Base-by-base conservation (phyloP, 1,284 basidiomycete genomes). In the Cryptococcus depauperatus region DNA sequence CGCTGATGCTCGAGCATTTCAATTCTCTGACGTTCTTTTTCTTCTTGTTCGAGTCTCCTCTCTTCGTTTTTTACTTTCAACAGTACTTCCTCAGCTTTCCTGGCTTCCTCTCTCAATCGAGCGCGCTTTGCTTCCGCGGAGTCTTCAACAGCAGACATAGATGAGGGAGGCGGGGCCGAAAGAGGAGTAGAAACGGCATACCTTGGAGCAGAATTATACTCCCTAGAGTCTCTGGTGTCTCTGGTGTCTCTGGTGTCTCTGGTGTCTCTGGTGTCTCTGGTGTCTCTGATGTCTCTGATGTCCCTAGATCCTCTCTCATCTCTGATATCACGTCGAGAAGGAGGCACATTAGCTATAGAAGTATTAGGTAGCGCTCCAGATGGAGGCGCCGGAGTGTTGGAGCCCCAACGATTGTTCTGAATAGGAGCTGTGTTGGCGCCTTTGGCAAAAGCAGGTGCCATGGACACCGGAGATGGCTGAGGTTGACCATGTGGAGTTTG, bases 61-160 rank as follows among this genome's bases (percentile, higher is more conserved):
- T 35, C 42, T 28, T 46, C 35, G 5, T 50, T 46, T 28, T 54
- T 50, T 18, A 45, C 48, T 22, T 35, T 43, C 29, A 43, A 48
- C 27, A 21, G 14, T 13, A 37, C 14, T 22, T 44, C 43, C 30
- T 33, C 22, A 27, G 46, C 48, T 14, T 46, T 39, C 9, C 51
- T 45, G 13, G 48, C 48, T 40, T 52, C 51, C 35, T 56, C 51
- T 5, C 51, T 44, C 19, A 56, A 39, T 3, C 48, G 50, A 3
- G 47, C 47, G 13, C 55, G 52, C 21, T 42, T 29, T 9, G 44
- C 35, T 26, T 50, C 51, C 9, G 46, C 43, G 22, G 37, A 21
- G 14, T 49, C 41, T 10, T 27, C 26, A 11, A 5, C 16, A 6
- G 19, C 8, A 22, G 32, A 16, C 3, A 30, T 23, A 11, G 37